phyloP scores from a whole-genome alignment of 2,329 filamentous ascomycete species.

The Thelonectria blattea region DNA sequence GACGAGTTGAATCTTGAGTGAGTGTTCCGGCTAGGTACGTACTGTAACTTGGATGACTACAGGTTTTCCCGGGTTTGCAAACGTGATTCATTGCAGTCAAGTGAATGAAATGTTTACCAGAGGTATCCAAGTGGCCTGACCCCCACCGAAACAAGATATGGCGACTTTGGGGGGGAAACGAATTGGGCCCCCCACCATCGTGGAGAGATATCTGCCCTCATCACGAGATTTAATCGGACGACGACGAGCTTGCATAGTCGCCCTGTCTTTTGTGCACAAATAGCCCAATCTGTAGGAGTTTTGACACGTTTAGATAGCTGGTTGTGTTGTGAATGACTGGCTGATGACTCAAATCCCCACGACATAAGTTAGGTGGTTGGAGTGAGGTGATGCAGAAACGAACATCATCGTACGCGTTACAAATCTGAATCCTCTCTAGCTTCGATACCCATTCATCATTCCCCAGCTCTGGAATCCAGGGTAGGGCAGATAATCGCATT shows the following conservation, averaged over 20 bases:
- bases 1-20: neutral
- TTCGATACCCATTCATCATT: too few species aligned
- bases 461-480: neutral
- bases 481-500: neutral
- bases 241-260: neutral
- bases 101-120: neutral
- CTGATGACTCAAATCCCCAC: neutral
- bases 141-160: neutral
- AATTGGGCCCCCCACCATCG: neutral
- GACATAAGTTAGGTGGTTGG: neutral
- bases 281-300: neutral
- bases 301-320: neutral
- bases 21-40: neutral
- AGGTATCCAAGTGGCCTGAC: neutral
- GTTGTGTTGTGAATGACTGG: neutral
- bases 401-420: too few species aligned
- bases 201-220: neutral
- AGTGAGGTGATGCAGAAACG: neutral
- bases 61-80: too few species aligned
- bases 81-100: neutral
- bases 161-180: neutral
- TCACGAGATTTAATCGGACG: neutral
- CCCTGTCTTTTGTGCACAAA: neutral
- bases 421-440: neutral
- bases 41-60: neutral